Percentiles rank a stretch among this genome's conserved stretches.
These are phyloP conservation scores for Backusella tuberculispora DNA, from an alignment of 192 early-diverging fungal species.

Conservation along the genomic window DNA sequence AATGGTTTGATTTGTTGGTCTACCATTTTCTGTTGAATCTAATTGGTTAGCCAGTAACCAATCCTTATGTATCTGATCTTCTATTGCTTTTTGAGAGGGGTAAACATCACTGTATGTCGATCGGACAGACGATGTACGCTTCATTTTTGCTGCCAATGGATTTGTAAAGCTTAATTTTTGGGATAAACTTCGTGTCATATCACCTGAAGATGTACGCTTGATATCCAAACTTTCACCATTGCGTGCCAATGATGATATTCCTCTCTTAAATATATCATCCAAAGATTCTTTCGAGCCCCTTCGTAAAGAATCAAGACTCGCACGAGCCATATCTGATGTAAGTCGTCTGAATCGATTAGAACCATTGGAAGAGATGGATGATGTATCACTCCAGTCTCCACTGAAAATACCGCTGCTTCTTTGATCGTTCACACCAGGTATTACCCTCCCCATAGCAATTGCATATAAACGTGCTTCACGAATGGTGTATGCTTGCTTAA, in stretches of 20 bases:
- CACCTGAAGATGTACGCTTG: constrained; percentile 21
- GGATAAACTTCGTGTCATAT: constrained; percentile 23
- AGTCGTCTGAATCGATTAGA: constrained; percentile 23
- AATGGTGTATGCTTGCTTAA: constrained; percentile 29
- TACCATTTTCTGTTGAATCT: neutral
- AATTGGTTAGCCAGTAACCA: constrained; percentile 23
- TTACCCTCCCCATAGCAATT: constrained; percentile 3
- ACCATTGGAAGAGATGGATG: constrained; percentile 23
- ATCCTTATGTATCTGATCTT: constrained; percentile 16
- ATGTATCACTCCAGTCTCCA: constrained; percentile 33
- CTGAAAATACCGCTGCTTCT: constrained; percentile 26
- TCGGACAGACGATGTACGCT: constrained; percentile 3
- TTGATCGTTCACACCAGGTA: constrained; percentile 32
- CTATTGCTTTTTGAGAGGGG: constrained; percentile 13
- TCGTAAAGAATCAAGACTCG: constrained; percentile 29
- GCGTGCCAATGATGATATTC: constrained; percentile 9
- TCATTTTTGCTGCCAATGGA: constrained; percentile 10
- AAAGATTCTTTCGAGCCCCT: constrained; percentile 32
- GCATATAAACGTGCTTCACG: constrained; percentile 21
- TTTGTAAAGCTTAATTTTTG: constrained; percentile 25
- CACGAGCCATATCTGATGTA: constrained; percentile 27
- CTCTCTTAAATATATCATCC: constrained; percentile 26
- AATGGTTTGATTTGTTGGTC: neutral
- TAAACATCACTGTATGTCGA: neutral
- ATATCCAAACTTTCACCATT: neutral